A percentile compares a stretch with the other conserved stretches of the same genome.
phyloP scores from a whole-genome alignment of 192 early-diverging fungal genomes.

The Podila epigama region DNA sequence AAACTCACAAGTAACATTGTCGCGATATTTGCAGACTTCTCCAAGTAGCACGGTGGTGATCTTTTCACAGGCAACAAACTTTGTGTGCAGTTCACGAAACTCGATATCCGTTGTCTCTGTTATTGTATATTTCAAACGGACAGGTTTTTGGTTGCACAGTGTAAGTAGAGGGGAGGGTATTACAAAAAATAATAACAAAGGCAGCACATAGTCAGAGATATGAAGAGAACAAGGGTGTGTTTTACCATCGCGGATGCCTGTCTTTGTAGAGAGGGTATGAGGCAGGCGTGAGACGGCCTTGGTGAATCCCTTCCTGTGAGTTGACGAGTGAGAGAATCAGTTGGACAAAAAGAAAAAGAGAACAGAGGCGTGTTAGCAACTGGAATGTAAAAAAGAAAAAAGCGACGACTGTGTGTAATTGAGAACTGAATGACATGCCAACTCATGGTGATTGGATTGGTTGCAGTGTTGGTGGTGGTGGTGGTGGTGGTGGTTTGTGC shows the following conservation, averaged over 20 bases:
- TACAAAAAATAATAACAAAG: neutral
- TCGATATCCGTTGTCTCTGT: constrained; percentile 42
- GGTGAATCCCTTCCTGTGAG: constrained; percentile 44
- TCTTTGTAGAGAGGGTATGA: constrained; percentile 39
- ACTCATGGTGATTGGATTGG: constrained; percentile 26
- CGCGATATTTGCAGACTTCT: constrained; percentile 43
- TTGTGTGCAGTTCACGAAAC: constrained; percentile 27
- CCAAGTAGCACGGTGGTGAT: constrained; percentile 11
- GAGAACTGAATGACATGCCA: constrained; percentile 6
- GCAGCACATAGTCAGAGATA: too few relatives aligned
- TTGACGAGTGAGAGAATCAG: neutral
- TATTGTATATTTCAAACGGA: neutral
- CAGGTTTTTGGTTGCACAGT: neutral
- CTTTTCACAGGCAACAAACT: constrained; percentile 31
- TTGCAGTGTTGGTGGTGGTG: neutral
- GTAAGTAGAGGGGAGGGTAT: neutral
- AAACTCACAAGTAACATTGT: constrained; percentile 36
- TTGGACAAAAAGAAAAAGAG: too few relatives aligned
- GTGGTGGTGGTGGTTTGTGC: neutral
- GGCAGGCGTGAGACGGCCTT: constrained; percentile 45
- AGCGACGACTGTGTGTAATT: too few relatives aligned
- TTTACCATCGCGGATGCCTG: constrained; percentile 44
- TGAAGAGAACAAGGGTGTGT: too few relatives aligned
- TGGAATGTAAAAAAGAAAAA: too few relatives aligned
- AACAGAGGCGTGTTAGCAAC: too few relatives aligned